These are phyloP conservation scores for Kodamaea plutei DNA, from an alignment of 1,139 yeast species.

Conservation along the genomic window DNA sequence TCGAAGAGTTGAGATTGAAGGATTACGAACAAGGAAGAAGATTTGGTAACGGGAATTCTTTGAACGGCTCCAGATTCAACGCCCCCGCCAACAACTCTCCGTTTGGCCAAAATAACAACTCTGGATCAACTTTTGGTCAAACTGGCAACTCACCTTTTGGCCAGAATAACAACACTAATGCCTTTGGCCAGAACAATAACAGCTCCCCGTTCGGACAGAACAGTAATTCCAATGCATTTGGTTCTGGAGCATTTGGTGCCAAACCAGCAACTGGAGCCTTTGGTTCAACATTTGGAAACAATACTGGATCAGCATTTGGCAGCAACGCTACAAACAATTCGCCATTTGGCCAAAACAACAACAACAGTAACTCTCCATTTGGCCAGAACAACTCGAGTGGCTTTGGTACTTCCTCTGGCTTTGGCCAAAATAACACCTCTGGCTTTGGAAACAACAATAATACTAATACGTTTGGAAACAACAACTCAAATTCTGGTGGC, in stretches of 20 bases:
- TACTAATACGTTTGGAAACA: conserved; percentile 10
- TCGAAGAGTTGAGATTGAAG: conserved; percentile 84
- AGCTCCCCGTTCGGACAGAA: conserved; percentile 14
- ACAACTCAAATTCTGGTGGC: conserved; percentile 6
- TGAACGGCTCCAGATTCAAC: conserved; percentile 16
- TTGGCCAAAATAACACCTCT: conserved; percentile 15
- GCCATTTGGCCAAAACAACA: conserved; percentile 15
- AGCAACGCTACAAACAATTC: conserved; percentile 10
- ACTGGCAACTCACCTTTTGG: conserved; percentile 18
- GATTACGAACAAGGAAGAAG: conserved; percentile 80
- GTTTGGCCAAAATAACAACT: conserved; percentile 11
- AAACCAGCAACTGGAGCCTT: conserved; percentile 4
- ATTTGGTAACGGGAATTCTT: conserved; percentile 40
- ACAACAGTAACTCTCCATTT: conserved; percentile 11
- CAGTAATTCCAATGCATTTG: conserved; percentile 24
- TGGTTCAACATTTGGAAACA: conserved; percentile 3
- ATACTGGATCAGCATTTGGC: conserved; percentile 7
- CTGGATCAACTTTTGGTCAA: conserved; percentile 15
- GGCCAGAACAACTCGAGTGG: conserved; percentile 18
- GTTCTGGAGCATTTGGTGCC: conserved; percentile 13
- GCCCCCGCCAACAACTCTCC: conserved; percentile 10
- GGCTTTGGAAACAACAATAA: conserved; percentile 14
- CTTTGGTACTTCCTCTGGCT: conserved; percentile 23
- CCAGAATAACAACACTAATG: conserved; percentile 11
- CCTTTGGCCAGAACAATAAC: conserved; percentile 15